These are phyloP conservation scores for Pseudotulostoma volvatum DNA, from an alignment of 495 filamentous ascomycete species.

Conservation along the genomic window DNA sequence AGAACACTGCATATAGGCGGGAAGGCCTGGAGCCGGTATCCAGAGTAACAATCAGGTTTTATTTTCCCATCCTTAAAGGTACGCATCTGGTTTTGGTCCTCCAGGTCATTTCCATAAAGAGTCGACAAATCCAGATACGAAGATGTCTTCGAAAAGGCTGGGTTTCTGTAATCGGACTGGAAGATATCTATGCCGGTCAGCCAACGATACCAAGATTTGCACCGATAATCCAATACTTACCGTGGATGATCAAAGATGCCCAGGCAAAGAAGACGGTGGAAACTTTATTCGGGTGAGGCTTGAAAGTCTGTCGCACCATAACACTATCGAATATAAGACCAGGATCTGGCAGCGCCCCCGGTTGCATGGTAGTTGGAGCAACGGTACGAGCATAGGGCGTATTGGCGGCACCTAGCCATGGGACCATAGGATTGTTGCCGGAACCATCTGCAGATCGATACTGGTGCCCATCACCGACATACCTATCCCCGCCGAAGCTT, in stretches of 20 bases:
- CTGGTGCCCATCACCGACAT: conserved; percentile 45
- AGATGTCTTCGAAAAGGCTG: conserved; percentile 38
- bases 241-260: conserved; percentile 41
- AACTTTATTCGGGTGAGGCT: conserved; percentile 38
- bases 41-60: conserved; percentile 42
- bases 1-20: conserved; percentile 40
- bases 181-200: conserved; percentile 29
- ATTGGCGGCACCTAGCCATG: conserved; percentile 38
- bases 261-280: conserved; percentile 44
- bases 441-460: conserved; percentile 66
- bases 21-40: conserved; percentile 37
- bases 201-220: not conserved
- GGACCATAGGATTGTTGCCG: conserved; percentile 41
- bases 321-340: conserved; percentile 37
- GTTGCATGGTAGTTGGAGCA: conserved; percentile 33
- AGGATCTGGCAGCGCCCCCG: conserved; percentile 35
- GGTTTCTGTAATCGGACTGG: conserved; percentile 38
- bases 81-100: conserved; percentile 39
- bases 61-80: conserved; percentile 40
- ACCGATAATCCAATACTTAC: conserved; percentile 10
- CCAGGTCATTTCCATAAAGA: conserved; percentile 39
- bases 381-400: conserved; percentile 39
- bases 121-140: conserved; percentile 43
- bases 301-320: conserved; percentile 36
- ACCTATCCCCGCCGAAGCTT: conserved; percentile 18